These are phyloP conservation scores for Myriosclerotinia scirpicola DNA, from an alignment of 2,329 filamentous ascomycete genomes.

Conservation along the genomic window DNA sequence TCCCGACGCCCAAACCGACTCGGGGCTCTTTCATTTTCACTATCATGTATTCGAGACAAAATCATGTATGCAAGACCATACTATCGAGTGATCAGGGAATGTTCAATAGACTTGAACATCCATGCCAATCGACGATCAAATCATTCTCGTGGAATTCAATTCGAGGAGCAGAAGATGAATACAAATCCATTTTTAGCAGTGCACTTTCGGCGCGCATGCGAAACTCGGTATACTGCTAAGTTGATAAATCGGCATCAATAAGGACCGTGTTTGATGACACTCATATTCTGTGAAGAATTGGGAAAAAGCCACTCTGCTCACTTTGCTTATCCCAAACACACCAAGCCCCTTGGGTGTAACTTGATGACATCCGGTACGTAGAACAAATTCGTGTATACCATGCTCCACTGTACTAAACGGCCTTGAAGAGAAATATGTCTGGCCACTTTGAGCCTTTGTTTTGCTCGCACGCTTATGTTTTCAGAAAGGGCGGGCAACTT, in stretches of 20 bases:
- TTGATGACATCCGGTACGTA: not conserved
- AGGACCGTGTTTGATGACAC: conserved; percentile 6
- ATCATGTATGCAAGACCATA: not conserved
- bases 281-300: not conserved
- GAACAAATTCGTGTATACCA: not conserved
- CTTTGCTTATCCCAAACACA: not conserved
- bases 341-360: not conserved
- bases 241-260: not conserved
- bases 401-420: not conserved
- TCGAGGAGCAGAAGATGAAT: not conserved
- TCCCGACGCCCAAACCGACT: not conserved
- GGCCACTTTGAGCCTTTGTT: not conserved
- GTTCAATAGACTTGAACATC: not conserved
- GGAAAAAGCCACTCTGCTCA: not conserved
- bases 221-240: not conserved
- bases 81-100: not conserved
- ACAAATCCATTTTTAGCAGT: not conserved
- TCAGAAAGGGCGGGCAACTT: not conserved
- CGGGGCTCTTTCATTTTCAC: not conserved
- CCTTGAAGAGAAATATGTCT: not conserved
- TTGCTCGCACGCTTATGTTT: not conserved
- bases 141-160: not conserved
- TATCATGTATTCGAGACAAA: not conserved
- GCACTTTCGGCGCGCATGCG: not conserved
- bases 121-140: not conserved